These are phyloP conservation scores for Rhodotorula kratochvilovae DNA, from an alignment of 768 basidiomycete species.

Conservation along the genomic window DNA sequence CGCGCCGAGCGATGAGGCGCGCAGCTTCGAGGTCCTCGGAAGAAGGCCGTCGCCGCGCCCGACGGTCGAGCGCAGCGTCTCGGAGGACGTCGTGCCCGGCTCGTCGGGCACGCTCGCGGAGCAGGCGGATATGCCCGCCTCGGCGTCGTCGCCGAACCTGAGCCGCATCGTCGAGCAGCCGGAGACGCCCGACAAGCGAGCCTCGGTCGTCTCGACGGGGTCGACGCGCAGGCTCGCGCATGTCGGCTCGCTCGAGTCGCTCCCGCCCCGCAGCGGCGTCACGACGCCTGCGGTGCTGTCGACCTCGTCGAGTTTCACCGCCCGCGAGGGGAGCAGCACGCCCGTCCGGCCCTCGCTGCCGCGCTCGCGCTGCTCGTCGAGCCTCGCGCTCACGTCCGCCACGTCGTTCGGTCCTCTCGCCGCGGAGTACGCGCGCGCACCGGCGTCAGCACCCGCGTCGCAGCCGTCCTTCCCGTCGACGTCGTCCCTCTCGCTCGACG, in stretches of 20 bases:
- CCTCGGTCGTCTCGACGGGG: neutral
- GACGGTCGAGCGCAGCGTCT: neutral
- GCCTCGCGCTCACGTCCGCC: neutral
- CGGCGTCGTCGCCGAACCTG: constrained; percentile 20
- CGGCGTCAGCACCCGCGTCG: neutral
- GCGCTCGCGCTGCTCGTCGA: neutral
- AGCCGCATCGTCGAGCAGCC: constrained; percentile 25
- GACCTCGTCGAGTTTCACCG: neutral
- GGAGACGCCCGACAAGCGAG: constrained; percentile 2
- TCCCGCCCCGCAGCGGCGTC: neutral
- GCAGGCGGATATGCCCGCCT: neutral
- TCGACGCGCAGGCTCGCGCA: neutral
- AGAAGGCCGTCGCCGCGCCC: neutral
- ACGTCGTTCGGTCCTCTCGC: neutral
- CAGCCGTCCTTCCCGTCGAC: neutral
- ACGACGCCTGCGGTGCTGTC: neutral
- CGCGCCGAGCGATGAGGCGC: neutral
- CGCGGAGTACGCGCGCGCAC: neutral
- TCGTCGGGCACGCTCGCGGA: neutral
- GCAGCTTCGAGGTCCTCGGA: constrained; percentile 22
- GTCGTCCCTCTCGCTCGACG: neutral
- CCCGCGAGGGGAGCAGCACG: neutral
- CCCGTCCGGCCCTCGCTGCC: neutral
- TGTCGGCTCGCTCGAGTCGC: neutral
- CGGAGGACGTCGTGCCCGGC: neutral